Base-by-base conservation (phyloP, 768 basidiomycete species). In the Gloeostereum incarnatum region DNA sequence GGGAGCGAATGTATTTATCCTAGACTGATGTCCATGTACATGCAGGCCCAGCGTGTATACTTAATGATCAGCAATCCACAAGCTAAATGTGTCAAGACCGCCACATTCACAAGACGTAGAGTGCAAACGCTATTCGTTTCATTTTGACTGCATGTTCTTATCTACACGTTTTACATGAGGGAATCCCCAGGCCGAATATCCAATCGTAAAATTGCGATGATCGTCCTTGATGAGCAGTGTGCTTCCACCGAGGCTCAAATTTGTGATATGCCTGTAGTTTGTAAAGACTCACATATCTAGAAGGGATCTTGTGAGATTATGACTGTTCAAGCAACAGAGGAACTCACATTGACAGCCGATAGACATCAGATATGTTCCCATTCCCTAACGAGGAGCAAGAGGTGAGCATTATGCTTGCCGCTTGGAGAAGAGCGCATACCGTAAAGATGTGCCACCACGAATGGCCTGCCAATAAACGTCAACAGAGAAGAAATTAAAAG, bases 401-500 rank as follows among this genome's bases (percentile, higher is more conserved):
- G 22, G 18, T 18, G 20, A 22, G 6, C 20, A 18, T 17, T 18
- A 37, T 18, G 36, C 8, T 38, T 42, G 17, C 23, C 25, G 25
- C 10, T 4, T 14, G 29, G 9, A 27, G 32, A 27, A 21, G 14
- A 18, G 5, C 4, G 45, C 71, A 46, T 43, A 76, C 78, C 10
- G 79, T 81, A 11, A 83, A 56, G 21, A 81, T 47, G 57, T 83
- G 81, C 80, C 80, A 84, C 80, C 80, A 83, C 8, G 80, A 72
- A 47, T 84, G 81, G 8, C 79, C 76, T 76, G n/a, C n/a, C n/a
- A n/a, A 39, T 6, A 24, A 35, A 24, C n/a, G 19, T 20, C 24
- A 13, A 34, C 31, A 14, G 16, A 10, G 26, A 19, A 10, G 7
- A n/a, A 6, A 17, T 6, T n/a, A 25, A 2, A 38, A n/a, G 36